Percentiles rank a stretch among this genome's conserved stretches.
Evolutionary conservation across 2,329 filamentous ascomycete species (phyloP).

Genomic region (Epichloe uncinata): DNA sequence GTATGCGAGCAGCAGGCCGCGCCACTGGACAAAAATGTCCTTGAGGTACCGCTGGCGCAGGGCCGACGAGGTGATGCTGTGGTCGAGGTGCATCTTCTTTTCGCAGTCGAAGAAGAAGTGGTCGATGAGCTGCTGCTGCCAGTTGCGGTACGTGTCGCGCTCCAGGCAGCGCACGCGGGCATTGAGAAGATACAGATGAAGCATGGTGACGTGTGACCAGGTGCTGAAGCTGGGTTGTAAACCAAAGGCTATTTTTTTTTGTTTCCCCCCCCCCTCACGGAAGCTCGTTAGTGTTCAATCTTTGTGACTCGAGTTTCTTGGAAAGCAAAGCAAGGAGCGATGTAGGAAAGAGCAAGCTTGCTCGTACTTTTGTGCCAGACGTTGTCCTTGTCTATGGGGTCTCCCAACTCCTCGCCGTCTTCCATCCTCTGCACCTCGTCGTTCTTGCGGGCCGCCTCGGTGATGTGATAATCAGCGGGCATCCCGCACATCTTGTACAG

Average conservation of each 20-base stretch:
- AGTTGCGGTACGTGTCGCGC: conserved; percentile 52
- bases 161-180: conserved; percentile 72
- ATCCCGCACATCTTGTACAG: conserved; percentile 63
- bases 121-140: conserved; percentile 84
- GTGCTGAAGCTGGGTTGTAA: conserved; percentile 82
- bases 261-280: too few relatives aligned
- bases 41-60: conserved; percentile 59
- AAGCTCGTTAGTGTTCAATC: neutral
- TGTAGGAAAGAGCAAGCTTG: conserved; percentile 9
- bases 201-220: conserved; percentile 91
- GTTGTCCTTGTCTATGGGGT: conserved; percentile 16
- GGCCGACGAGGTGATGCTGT: conserved; percentile 50
- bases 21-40: conserved; percentile 88
- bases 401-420: conserved; percentile 70
- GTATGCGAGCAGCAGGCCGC: conserved; percentile 71
- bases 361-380: conserved; percentile 62
- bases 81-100: conserved; percentile 67
- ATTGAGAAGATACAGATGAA: conserved; percentile 88
- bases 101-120: conserved; percentile 91
- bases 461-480: conserved; percentile 65
- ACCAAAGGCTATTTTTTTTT: conserved; percentile 46
- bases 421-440: conserved; percentile 56
- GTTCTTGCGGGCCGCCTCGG: conserved; percentile 50
- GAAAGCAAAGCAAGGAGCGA: too few relatives aligned
- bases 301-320: too few relatives aligned